Conservation (phyloP, 2,329 filamentous ascomycete genomes). For the Allantophomopsis cytisporea region DNA sequence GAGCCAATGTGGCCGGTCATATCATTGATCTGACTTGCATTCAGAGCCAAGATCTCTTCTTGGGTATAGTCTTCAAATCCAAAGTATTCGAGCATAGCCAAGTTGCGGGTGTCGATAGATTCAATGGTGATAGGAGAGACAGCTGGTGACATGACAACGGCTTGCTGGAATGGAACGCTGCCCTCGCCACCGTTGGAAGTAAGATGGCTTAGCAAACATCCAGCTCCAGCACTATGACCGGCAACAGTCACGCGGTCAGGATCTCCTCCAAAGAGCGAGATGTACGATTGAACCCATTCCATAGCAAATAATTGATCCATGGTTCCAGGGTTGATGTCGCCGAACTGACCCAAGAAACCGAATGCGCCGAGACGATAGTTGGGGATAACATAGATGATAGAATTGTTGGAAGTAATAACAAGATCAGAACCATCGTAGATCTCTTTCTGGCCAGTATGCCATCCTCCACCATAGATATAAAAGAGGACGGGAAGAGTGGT, state of each 20-base stretch:
- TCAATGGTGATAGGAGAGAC: constrained; percentile 6
- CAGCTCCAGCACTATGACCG: constrained; percentile 35
- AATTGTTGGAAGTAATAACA: not conserved
- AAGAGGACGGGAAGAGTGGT: constrained; percentile 20
- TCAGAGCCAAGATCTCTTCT: not conserved
- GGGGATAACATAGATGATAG: constrained; percentile 16
- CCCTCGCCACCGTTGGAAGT: constrained; percentile 29
- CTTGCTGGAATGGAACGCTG: constrained; percentile 25
- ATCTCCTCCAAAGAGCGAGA: constrained; percentile 40
- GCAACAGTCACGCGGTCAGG: constrained; percentile 32
- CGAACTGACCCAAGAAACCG: constrained; percentile 10
- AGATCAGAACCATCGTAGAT: not conserved
- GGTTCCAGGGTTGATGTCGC: constrained; percentile 33
- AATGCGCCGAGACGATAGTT: constrained; percentile 18
- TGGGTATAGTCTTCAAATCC: constrained; percentile 4
- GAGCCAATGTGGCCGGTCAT: constrained; percentile 1
- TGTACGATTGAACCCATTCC: constrained; percentile 40
- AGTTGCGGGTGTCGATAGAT: constrained; percentile 4
- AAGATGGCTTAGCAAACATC: constrained; percentile 39
- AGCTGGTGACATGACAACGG: constrained; percentile 16
- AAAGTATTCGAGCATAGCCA: constrained; percentile 3
- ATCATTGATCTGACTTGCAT: constrained; percentile 1
- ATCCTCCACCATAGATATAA: constrained; percentile 27
- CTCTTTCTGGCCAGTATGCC: not conserved
- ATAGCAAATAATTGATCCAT: constrained; percentile 40